Conservation (phyloP, 192 early-diverging fungal species). For the Coemansia sp. region DNA sequence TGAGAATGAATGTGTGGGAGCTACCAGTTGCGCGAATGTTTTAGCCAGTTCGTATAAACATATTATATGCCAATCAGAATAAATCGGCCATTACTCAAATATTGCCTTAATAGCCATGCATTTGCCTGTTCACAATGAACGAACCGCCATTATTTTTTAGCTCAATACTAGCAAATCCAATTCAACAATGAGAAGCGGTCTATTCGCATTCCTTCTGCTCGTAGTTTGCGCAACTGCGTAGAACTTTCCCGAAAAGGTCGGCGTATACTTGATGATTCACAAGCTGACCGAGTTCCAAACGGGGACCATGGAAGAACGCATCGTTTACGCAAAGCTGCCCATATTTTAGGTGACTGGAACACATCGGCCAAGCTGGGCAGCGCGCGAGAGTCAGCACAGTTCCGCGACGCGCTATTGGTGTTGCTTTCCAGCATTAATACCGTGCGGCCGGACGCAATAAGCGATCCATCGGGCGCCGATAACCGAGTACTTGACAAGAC, state of each 20-base stretch:
- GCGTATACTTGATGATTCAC: conserved; percentile 37
- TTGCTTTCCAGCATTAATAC: conserved; percentile 25
- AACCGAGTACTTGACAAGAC: conserved; percentile 35
- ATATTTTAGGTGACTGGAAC: conserved; percentile 33
- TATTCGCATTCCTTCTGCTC: conserved; percentile 9
- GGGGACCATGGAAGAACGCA: conserved; percentile 26
- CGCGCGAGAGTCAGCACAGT: conserved; percentile 21
- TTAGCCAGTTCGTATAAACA: neutral
- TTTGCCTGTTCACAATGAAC: no score
- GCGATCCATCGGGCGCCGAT: conserved; percentile 20
- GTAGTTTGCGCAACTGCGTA: conserved; percentile 10
- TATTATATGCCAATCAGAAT: no score
- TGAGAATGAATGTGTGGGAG: neutral
- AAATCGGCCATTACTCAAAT: no score
- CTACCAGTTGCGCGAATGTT: conserved; percentile 1
- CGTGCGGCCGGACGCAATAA: conserved; percentile 25
- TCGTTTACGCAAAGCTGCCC: conserved; percentile 31
- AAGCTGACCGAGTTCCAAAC: conserved; percentile 21
- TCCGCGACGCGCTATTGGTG: conserved; percentile 25
- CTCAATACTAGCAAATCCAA: neutral
- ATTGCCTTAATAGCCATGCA: no score
- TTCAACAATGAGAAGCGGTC: conserved; percentile 1
- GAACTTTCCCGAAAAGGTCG: conserved; percentile 30
- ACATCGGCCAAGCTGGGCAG: conserved; percentile 26
- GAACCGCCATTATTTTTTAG: no score